phyloP scores from a whole-genome alignment of 345 rosid species.

The Isatis tinctoria region DNA sequence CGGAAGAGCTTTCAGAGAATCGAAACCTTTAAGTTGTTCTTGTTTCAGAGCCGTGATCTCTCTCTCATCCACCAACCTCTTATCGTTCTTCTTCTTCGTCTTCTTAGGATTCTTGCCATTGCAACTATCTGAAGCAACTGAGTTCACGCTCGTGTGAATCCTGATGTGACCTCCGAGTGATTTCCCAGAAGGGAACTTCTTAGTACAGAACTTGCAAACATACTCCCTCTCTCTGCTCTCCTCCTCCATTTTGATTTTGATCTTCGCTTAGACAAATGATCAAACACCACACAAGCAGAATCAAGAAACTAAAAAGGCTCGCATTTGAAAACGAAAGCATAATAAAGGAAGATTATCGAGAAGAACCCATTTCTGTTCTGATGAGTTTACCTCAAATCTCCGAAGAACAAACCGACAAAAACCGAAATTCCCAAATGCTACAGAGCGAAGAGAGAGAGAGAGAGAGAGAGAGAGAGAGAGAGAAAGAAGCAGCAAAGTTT shows the following conservation, averaged over 20 bases:
- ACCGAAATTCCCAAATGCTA: constrained; percentile 7
- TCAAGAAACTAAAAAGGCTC: background rate
- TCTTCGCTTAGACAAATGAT: constrained; percentile 17
- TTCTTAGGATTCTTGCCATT: constrained; percentile 40
- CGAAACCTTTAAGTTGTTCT: constrained; percentile 52
- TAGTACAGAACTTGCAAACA: constrained; percentile 65
- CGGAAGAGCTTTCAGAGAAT: constrained; percentile 64
- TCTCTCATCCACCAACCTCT: constrained; percentile 43
- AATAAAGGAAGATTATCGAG: constrained; percentile 18
- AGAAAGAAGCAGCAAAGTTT: constrained; percentile 34
- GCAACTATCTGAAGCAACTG: constrained; percentile 35
- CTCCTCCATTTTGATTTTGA: constrained; percentile 37
- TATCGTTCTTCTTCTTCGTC: constrained; percentile 11
- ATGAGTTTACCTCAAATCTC: constrained; percentile 37
- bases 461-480: constrained; percentile 33
- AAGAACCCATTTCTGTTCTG: constrained; percentile 12
- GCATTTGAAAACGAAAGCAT: background rate
- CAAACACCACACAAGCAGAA: constrained; percentile 20
- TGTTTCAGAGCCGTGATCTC: constrained; percentile 3
- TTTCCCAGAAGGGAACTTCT: constrained; percentile 73
- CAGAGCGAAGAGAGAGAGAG: constrained; percentile 27
- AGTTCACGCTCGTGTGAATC: constrained; percentile 48
- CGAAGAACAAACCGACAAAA: constrained; percentile 22
- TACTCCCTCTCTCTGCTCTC: constrained; percentile 42
- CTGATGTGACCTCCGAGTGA: constrained; percentile 90